phyloP scores from a whole-genome alignment of 352 stramenopile species.

The Labyrinthula sp. region DNA sequence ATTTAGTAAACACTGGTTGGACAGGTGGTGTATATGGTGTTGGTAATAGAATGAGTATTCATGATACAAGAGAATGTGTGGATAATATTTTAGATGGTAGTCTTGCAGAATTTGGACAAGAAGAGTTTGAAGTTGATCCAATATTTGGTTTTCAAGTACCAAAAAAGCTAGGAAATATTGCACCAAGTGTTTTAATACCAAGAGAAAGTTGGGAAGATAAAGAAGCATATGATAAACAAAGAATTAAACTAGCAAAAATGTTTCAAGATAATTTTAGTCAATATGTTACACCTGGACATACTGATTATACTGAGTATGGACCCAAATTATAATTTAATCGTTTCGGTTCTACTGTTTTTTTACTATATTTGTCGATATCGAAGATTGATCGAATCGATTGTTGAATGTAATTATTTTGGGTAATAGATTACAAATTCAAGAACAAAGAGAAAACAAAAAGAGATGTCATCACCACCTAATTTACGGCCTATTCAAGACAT shows the following conservation, averaged over 20 bases:
- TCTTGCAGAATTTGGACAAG: constrained; percentile 72
- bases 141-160: constrained; percentile 83
- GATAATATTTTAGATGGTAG: constrained; percentile 83
- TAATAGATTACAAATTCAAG: no score
- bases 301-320: constrained; percentile 83
- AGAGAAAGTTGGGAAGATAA: constrained; percentile 73
- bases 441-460: no score
- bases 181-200: constrained; percentile 62
- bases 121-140: constrained; percentile 53
- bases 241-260: constrained; percentile 74
- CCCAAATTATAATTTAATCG: no score
- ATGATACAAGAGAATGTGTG: constrained; percentile 78
- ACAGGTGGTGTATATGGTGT: constrained; percentile 79
- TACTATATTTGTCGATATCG: no score
- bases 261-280: constrained; percentile 89
- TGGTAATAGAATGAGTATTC: constrained; percentile 87
- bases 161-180: constrained; percentile 55
- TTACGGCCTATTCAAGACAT: no score
- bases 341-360: no score
- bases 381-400: no score
- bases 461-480: no score
- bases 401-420: no score
- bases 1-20: constrained; percentile 93
- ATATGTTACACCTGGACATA: constrained; percentile 70
- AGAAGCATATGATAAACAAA: constrained; percentile 61